Percentiles rank a stretch among this genome's conserved stretches.
phyloP scores from a whole-genome alignment of 2,329 filamentous ascomycete species.

The Venturiaceae sp. region DNA sequence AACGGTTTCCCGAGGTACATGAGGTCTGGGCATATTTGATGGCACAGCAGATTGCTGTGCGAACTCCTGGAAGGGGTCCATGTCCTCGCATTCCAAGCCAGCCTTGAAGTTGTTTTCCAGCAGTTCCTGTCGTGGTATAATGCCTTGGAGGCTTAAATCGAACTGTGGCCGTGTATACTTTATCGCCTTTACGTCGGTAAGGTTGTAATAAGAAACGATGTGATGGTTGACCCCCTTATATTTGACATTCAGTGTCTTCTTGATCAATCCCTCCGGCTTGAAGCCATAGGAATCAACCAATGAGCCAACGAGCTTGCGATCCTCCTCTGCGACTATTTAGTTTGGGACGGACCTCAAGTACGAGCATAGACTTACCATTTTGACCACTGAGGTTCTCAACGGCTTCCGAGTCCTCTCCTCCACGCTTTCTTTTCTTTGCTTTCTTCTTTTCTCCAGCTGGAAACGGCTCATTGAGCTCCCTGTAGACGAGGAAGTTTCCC shows the following conservation, averaged over 20 bases:
- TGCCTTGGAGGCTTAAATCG: slow-evolving; percentile 12
- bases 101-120: slow-evolving; percentile 1
- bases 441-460: slow-evolving; percentile 78
- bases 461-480: slow-evolving; percentile 69
- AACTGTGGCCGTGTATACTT: slow-evolving; percentile 24
- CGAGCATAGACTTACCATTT: neutral
- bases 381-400: neutral
- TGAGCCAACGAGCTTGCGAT: slow-evolving; percentile 64
- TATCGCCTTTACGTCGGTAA: slow-evolving; percentile 57
- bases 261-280: slow-evolving; percentile 71
- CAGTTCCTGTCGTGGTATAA: neutral
- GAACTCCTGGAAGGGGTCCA: neutral
- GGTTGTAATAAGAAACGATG: slow-evolving; percentile 78
- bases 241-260: slow-evolving; percentile 83
- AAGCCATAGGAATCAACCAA: slow-evolving; percentile 86
- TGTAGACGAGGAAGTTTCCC: slow-evolving; percentile 77
- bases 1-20: no score
- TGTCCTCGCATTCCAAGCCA: neutral
- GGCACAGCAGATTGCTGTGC: no score
- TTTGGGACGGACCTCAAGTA: neutral
- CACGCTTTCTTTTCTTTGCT: slow-evolving; percentile 48
- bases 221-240: slow-evolving; percentile 70
- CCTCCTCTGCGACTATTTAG: slow-evolving; percentile 27
- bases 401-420: slow-evolving; percentile 19
- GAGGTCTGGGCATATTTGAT: no score